Evolutionary conservation across 2,329 filamentous ascomycete genomes (phyloP), one percentile per base, ranked within the genome.

Genomic region (Aspergillus sp.): DNA sequence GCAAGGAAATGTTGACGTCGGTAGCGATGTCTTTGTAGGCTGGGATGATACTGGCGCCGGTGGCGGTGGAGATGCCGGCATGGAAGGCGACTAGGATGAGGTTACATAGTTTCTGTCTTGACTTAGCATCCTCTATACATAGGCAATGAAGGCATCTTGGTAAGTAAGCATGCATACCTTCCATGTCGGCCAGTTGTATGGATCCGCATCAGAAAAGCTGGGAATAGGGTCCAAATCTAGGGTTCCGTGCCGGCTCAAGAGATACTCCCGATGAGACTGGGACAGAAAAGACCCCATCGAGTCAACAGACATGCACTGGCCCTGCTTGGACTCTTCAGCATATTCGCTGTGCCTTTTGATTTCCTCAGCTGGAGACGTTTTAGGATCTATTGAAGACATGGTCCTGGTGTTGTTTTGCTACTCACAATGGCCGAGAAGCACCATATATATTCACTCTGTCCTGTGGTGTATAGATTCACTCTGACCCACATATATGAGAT

Each of bases 51-150:
- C 69, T 66, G 0, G 76, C 70, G 2, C 78, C 76, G 4, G 70
- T 77, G 55, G 81, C 80, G 3, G 76, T 77, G 39, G 71, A 70
- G 73, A 81, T 81, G 62, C 75, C 74, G 35, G 77, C 75, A 48
- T 81, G 76, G 54, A 79, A 77, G 1, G 77, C 75, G 10, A 82
- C 76, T 19, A 44, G 12, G 8, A 29, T 45, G 29, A 50, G 49
- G 30, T 56, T 55, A 19, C 42, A 34, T 5, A 54, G 4, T 54
- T 57, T 57, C 55, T 38, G n/a, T 33, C 4, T 4, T 3, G 3
- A 19, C 2, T 36, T 19, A 36, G 4, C 8, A 10, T 7, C 2
- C 9, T 4, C 2, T 34, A 12, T 7, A 30, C 4, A 3, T 19
- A 33, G 39, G 35, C n/a, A 10, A 7, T 19, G 19, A 19, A 19